Base-by-base conservation (phyloP, 441 rosid genomes). In the Flueggea neowawraea region DNA sequence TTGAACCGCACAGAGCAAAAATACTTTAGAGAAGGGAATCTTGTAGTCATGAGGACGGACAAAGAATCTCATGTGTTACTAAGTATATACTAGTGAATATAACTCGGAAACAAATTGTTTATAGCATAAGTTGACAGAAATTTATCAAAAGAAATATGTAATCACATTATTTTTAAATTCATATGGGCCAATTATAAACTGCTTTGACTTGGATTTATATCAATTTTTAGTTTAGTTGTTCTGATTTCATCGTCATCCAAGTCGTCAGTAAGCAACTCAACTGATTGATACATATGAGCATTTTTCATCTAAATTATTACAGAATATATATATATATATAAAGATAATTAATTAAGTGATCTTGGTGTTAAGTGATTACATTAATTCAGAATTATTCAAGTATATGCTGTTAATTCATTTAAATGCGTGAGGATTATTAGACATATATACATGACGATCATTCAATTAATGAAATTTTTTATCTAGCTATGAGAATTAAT, bases 181-280 rank as follows among this genome's bases (percentile, higher is more conserved):
- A 55, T 54, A 60, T 47, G 61, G 17, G 58, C 76, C 76, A 67
- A 60, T 73, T 6, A 10, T n/a, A 41, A n/a, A 13, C 65, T 67
- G 57, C 50, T 73, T 76, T 74, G 78, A 75, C 77, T 76, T 65
- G 10, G 52, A 60, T 71, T 56, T 36, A 36, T 36, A 36, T 68
- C 43, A 54, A 65, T 62, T 58, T n/a, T n/a, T n/a, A n/a, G n/a
- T 54, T 65, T 60, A 70, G 49, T 63, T 10, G 8, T 54, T 5
- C 7, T 44, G 73, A 69, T 69, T 57, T 71, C 67, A 48, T 73
- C 78, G 69, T 56, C 73, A 57, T 43, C 48, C 60, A 16, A 2
- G 41, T 36, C 9, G 41, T 36, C 41, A 36, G 41, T 36, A 36
- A 4, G 41, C 41, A 36, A 36, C 41, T 5, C 41, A 36, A 36